Evolutionary conservation across 2,329 filamentous ascomycete species (phyloP), one percentile per base, ranked within the genome.

Genomic region (Botrytis fabae): DNA sequence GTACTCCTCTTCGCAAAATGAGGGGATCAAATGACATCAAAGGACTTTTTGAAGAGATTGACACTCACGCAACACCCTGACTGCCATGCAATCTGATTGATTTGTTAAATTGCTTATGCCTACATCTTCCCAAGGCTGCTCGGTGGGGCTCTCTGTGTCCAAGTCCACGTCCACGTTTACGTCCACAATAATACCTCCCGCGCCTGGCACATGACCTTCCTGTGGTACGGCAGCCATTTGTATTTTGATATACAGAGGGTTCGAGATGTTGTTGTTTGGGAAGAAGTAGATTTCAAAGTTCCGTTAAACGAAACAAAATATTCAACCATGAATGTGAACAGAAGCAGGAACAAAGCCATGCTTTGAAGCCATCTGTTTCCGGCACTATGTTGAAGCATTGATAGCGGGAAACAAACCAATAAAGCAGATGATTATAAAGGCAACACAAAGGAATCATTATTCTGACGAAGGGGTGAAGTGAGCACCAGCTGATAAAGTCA

Each of bases 291-390:
- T 22, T 14, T 42, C n/a, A 14, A 25, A 28, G 20, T 22, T 38
- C 2, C 20, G 28, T 25, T 22, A 28, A 69, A 42, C 57, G 18
- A 42, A 44, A 57, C 22, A 22, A 54, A 54, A 9, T 54, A 38
- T 32, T 1, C 25, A 32, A 42, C 1, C 9, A 57, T 12, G 12
- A 32, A 22, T 57, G 18, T 32, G 6, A 16, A 22, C 1, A 32
- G 40, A 42, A 25, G 20, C 2, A 68, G 46, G 6, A 32, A 69
- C 65, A 69, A 69, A 69, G 65, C 48, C 18, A 57, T 68, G 35
- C 35, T 57, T 32, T 57, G 25, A 32, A 44, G n/a, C 16, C 40
- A 69, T 54, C 65, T 69, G 48, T 57, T 69, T 69, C 48, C 65
- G 65, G 65, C 38, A 69, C 35, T 57, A 57, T 32, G 18, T 25